Base-by-base conservation (phyloP, 805 yeast genomes). In the Saturnispora kantuleensis region DNA sequence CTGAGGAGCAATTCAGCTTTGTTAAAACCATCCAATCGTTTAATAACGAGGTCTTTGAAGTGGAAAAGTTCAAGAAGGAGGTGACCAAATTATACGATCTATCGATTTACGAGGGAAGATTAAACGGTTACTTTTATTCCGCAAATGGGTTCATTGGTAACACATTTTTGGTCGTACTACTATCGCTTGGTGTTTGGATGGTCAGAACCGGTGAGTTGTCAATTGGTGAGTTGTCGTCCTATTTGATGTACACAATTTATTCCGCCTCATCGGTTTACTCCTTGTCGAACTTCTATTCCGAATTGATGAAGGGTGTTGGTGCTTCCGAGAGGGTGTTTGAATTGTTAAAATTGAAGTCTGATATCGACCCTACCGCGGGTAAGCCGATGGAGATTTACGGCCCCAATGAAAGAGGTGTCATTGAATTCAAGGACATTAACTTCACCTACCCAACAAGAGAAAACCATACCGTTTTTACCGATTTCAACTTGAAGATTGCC, bases 261-360 rank as follows among this genome's bases (percentile, higher is more conserved):
- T 84, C 96, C 2, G 97, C 96, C 0, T 71, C 87, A n/a, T 86
- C 96, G 8, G 84, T 89, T 55, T 84, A 84, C 62, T 96, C 97
- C 0, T 60, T 90, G 15, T 90, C 96, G 0, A 84, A 84, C 56
- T 90, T 90, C 59, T 90, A 89, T 59, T 79, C 95, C 2, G 97
- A 90, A 61, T 67, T 90, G 47, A 90, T 90, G 97, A 90, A 90
- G 66, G 97, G 97, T 45, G 84, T 89, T 7, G 97, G 97, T 41
- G 97, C 97, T 0, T 93, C 96, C 0, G 81, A 88, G 41, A 70
- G 97, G 48, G 76, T 90, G 21, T 89, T 90, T 67, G 97, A 90
- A 59, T 68, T 90, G 41, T 77, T 82, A 48, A 93, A 84, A 49
- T 71, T 87, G 62, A 70, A 78, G 51, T 94, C 97, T 0, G 62